Conservation (phyloP, 2,329 filamentous ascomycete genomes). For the Fusarium sp. region DNA sequence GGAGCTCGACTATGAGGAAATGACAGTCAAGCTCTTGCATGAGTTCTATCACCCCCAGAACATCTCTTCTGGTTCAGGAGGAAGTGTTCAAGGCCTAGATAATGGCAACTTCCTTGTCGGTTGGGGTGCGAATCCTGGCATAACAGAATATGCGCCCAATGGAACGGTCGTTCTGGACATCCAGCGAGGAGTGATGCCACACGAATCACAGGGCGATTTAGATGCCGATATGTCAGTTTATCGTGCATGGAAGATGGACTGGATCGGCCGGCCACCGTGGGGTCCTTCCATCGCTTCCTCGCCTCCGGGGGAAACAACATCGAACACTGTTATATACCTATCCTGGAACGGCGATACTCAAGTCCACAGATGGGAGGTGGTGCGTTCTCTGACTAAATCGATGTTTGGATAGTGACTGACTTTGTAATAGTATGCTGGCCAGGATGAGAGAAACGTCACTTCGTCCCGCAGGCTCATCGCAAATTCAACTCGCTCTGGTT, state of each 20-base stretch:
- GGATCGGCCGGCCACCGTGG: slow-evolving; percentile 40
- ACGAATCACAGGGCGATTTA: slow-evolving; percentile 40
- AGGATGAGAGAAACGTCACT: slow-evolving; percentile 32
- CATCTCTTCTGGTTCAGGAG: slow-evolving; percentile 60
- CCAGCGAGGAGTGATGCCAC: slow-evolving; percentile 53
- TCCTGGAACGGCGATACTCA: slow-evolving; percentile 45
- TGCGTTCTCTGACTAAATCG: slow-evolving; percentile 9
- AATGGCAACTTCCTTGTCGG: slow-evolving; percentile 64
- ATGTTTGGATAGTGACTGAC: background rate
- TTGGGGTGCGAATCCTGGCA: slow-evolving; percentile 62
- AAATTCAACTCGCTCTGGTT: slow-evolving; percentile 35
- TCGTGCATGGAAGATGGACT: slow-evolving; percentile 43
- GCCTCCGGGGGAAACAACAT: slow-evolving; percentile 11
- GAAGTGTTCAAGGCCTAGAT: slow-evolving; percentile 61
- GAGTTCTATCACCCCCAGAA: slow-evolving; percentile 61
- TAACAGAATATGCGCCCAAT: slow-evolving; percentile 54
- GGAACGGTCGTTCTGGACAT: slow-evolving; percentile 50
- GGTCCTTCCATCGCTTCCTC: slow-evolving; percentile 37
- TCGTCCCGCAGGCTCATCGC: slow-evolving; percentile 19
- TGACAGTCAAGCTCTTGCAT: slow-evolving; percentile 57
- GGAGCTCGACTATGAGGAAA: slow-evolving; percentile 55
- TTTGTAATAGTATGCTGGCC: slow-evolving; percentile 25
- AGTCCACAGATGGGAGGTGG: slow-evolving; percentile 37
- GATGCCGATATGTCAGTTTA: slow-evolving; percentile 37
- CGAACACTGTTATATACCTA: slow-evolving; percentile 34